Evolutionary conservation across 2,329 filamentous ascomycete species (phyloP).

Genomic region (Calonectria naviculata): DNA sequence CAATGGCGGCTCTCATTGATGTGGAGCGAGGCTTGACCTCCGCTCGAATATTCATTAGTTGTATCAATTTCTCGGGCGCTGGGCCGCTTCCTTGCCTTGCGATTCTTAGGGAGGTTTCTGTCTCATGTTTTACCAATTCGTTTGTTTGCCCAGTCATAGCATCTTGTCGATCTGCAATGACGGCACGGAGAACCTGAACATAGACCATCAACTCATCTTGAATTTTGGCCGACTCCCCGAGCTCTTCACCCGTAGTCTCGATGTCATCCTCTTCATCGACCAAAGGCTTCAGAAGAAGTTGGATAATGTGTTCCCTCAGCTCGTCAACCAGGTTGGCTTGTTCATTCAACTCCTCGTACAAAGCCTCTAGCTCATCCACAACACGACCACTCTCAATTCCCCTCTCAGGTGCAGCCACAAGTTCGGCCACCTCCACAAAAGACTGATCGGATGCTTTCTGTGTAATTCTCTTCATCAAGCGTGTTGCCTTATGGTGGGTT

Average conservation of each 20-base stretch:
- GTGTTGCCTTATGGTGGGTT: constrained; percentile 47
- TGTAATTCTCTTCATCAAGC: constrained; percentile 71
- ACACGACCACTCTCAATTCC: constrained; percentile 80
- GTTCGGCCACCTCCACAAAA: constrained; percentile 72
- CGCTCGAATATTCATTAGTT: constrained; percentile 61
- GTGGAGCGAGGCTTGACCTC: constrained; percentile 63
- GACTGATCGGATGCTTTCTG: constrained; percentile 61
- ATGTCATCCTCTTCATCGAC: constrained; percentile 82
- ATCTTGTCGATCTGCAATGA: constrained; percentile 82
- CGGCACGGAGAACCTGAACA: constrained; percentile 79
- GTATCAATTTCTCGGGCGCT: constrained; percentile 71
- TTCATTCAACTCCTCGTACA: constrained; percentile 75
- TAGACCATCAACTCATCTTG: constrained; percentile 93
- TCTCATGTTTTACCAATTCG: constrained; percentile 78
- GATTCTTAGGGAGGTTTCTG: constrained; percentile 67
- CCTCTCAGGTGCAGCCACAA: constrained; percentile 59
- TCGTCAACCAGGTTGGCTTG: constrained; percentile 78
- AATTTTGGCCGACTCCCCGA: constrained; percentile 85
- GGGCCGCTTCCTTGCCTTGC: constrained; percentile 76
- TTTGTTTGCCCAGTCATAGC: constrained; percentile 84
- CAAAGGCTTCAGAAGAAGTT: constrained; percentile 78
- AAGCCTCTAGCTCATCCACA: constrained; percentile 72
- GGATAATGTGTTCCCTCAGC: constrained; percentile 80
- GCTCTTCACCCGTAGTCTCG: constrained; percentile 89
- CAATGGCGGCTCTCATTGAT: constrained; percentile 78